Evolutionary conservation across 352 stramenopile genomes (phyloP), one percentile per base, ranked within the genome.

Genomic region (Phytophthora cajani): DNA sequence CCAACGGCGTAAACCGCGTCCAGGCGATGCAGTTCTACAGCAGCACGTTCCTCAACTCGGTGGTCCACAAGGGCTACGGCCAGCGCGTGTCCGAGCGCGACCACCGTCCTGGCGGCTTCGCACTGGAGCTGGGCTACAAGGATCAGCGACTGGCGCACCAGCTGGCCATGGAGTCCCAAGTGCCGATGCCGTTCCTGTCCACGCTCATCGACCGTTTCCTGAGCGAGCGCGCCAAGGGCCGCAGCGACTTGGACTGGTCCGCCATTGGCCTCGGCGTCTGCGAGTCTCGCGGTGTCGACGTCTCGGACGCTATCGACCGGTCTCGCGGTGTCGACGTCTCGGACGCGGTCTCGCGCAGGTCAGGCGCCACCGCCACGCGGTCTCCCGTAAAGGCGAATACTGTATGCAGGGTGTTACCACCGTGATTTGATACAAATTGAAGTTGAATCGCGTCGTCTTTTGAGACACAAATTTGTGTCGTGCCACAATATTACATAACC

Each of bases 31-130:
- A 89, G 57, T 89, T 95, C 78, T 87, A 94, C 53, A 91, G 79
- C 63, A 77, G 51, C 69, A 94, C 88, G 44, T 92, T 95, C 70
- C 86, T 95, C 53, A 88, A 91, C 69, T 94, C 88, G 52, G 61
- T 90, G 8, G 86, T 93, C 56, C 85, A 95, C 75, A 91, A 92
- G 49, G 85, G 84, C 14, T 95, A 95, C 62, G 88, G 88, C 30
- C 78, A 92, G 51, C 82, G 88, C 17, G 79, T 95, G n/a, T 85
- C 79, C 36, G 72, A 89, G 71, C 85, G 88, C 36, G 88, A 95
- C 60, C 88, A 95, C 54, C 74, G 72, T 17, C 80, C 81, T 0
- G 85, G 84, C n/a, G 87, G 86, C 9, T 95, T 95, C 59, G 75
- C 86, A 9, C 71, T 95, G 4, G 84, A 91, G 47, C 56, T 91